Conservation (phyloP, 2,329 filamentous ascomycete genomes). For the Talaromyces funiculosus region DNA sequence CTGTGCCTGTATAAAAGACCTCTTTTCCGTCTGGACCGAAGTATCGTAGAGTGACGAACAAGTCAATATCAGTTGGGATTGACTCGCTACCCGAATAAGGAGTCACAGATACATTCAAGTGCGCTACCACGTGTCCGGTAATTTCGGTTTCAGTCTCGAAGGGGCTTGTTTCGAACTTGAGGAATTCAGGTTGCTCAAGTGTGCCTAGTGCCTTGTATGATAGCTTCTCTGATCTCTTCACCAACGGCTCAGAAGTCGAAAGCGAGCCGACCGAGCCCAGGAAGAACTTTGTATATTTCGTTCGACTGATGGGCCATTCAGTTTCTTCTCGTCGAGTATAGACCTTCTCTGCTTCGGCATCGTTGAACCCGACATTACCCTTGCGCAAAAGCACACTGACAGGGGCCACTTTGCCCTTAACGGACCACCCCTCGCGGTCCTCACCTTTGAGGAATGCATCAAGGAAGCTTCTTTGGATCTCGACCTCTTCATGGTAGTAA, state of each 20-base stretch:
- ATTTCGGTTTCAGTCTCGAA: constrained; percentile 63
- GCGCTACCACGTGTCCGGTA: constrained; percentile 61
- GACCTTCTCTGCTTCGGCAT: constrained; percentile 54
- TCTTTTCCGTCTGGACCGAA: constrained; percentile 47
- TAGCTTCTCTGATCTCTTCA: constrained; percentile 34
- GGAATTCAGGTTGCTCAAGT: constrained; percentile 47
- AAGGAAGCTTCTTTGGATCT: constrained; percentile 61
- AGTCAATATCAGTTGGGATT: constrained; percentile 47
- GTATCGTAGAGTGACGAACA: constrained; percentile 53
- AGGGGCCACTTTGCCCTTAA: constrained; percentile 51
- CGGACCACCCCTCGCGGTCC: constrained; percentile 44
- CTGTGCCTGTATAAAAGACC: constrained; percentile 52
- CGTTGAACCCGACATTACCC: constrained; percentile 62
- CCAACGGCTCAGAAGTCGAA: background rate
- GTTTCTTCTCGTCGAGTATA: constrained; percentile 53
- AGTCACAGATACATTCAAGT: constrained; percentile 56
- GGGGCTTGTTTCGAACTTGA: constrained; percentile 54
- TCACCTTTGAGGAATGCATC: constrained; percentile 66
- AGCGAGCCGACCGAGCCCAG: constrained; percentile 41
- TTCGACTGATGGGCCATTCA: constrained; percentile 63
- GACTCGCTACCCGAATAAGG: constrained; percentile 31
- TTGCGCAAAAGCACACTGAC: constrained; percentile 59
- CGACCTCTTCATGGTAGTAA: constrained; percentile 64
- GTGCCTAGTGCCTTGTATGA: constrained; percentile 57
- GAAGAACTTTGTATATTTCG: constrained; percentile 58